Evolutionary conservation across 495 filamentous ascomycete species (phyloP).

Genomic region (Stereocaulon alpinum): DNA sequence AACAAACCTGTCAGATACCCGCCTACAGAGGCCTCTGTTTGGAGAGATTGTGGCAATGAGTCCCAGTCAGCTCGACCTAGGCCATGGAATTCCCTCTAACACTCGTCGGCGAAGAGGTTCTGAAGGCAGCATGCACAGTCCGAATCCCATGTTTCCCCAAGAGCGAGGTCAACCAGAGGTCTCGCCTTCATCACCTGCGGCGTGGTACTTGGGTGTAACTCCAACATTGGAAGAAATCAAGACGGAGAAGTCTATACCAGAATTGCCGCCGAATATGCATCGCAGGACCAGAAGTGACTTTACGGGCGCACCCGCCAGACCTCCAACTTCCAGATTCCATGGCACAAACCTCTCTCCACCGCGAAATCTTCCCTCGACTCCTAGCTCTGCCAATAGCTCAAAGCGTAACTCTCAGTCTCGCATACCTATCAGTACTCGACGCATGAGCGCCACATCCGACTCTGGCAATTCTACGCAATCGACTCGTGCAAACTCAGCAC

Average conservation of each 20-base stretch:
- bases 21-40: constrained; percentile 37
- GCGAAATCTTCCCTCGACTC: constrained; percentile 14
- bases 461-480: constrained; percentile 36
- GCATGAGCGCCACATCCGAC: constrained; percentile 37
- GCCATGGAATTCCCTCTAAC: constrained; percentile 32
- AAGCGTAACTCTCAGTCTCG: constrained; percentile 45
- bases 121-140: constrained; percentile 43
- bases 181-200: constrained; percentile 44
- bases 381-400: constrained; percentile 19
- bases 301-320: constrained; percentile 13
- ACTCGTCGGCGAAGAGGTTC: constrained; percentile 39
- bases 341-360: constrained; percentile 14
- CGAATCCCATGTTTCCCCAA: constrained; percentile 38
- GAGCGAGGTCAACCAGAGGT: constrained; percentile 25
- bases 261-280: constrained; percentile 26
- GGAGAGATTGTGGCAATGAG: constrained; percentile 39
- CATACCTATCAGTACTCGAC: constrained; percentile 46
- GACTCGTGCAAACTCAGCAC: constrained; percentile 35
- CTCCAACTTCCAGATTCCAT: constrained; percentile 9
- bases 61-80: constrained; percentile 29
- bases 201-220: constrained; percentile 43
- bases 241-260: constrained; percentile 22
- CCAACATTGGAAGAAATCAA: constrained; percentile 41
- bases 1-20: constrained; percentile 18
- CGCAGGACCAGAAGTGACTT: constrained; percentile 41